Percentiles rank a stretch among this genome's conserved stretches.
phyloP scores from a whole-genome alignment of 257 asterid genomes.

The Primulina eburnea region DNA sequence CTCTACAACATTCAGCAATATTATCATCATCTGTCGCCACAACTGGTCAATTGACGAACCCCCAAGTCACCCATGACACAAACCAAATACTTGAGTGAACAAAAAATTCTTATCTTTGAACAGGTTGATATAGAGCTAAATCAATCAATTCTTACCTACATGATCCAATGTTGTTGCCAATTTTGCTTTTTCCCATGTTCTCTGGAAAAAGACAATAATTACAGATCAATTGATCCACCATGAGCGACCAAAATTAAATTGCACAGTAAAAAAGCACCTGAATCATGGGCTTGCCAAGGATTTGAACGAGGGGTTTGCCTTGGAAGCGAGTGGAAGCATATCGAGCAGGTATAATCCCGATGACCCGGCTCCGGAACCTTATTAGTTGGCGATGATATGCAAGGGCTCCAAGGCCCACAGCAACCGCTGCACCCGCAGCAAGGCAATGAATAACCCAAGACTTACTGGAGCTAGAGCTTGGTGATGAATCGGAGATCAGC shows the following conservation, averaged over 20 bases:
- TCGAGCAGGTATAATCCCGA: slow-evolving; percentile 95
- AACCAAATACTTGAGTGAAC: slow-evolving; percentile 2
- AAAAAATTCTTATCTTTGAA: no score
- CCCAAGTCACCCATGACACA: slow-evolving; percentile 19
- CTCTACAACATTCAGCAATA: slow-evolving; percentile 86
- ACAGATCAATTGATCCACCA: not conserved
- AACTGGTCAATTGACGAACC: slow-evolving; percentile 37
- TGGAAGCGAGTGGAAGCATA: slow-evolving; percentile 84
- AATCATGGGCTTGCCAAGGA: slow-evolving; percentile 98
- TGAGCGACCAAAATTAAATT: not conserved
- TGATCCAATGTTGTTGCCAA: slow-evolving; percentile 71
- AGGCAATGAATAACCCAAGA: slow-evolving; percentile 54
- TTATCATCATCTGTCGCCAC: slow-evolving; percentile 93
- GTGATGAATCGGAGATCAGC: slow-evolving; percentile 36
- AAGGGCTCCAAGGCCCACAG: slow-evolving; percentile 61
- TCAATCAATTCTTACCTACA: slow-evolving; percentile 42
- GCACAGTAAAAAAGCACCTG: slow-evolving; percentile 44
- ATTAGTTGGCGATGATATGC: slow-evolving; percentile 50
- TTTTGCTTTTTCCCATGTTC: slow-evolving; percentile 94
- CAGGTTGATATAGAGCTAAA: slow-evolving; percentile 3
- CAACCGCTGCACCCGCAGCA: slow-evolving; percentile 51
- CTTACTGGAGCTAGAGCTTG: slow-evolving; percentile 48
- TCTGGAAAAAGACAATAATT: slow-evolving; percentile 36
- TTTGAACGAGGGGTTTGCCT: slow-evolving; percentile 80
- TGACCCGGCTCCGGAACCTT: slow-evolving; percentile 65